Evolutionary conservation across 2,329 filamentous ascomycete species (phyloP).

Genomic region (Ophiognomonia clavigignenti-juglandacearum): DNA sequence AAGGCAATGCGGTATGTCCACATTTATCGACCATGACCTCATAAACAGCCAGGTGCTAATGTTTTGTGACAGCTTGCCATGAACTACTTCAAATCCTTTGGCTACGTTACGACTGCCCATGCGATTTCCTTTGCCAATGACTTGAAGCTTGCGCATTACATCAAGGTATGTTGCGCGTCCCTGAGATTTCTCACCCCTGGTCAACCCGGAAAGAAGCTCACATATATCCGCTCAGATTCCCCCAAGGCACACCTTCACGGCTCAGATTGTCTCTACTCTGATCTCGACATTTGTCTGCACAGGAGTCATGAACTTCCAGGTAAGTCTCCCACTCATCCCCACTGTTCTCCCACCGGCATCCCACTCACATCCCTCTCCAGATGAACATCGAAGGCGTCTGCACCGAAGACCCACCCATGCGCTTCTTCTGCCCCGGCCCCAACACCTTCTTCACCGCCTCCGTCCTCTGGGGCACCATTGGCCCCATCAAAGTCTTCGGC

Average conservation of each 20-base stretch:
- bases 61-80: slow-evolving; percentile 28
- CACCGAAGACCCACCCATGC: not conserved
- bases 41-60: not conserved
- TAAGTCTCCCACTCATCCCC: not conserved
- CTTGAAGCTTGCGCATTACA: slow-evolving; percentile 35
- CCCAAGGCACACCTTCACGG: slow-evolving; percentile 52
- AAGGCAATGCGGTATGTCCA: slow-evolving; percentile 32
- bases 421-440: slow-evolving; percentile 27
- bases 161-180: slow-evolving; percentile 27
- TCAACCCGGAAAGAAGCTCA: not conserved
- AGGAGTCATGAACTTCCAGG: slow-evolving; percentile 38
- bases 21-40: not conserved
- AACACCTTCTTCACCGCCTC: slow-evolving; percentile 54
- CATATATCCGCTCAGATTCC: slow-evolving; percentile 43
- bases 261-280: slow-evolving; percentile 54
- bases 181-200: not conserved
- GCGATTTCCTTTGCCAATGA: slow-evolving; percentile 41
- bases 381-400: not conserved
- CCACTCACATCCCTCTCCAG: not conserved
- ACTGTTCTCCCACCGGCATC: not conserved
- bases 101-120: slow-evolving; percentile 37
- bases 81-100: slow-evolving; percentile 39
- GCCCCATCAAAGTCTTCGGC: slow-evolving; percentile 42
- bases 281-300: slow-evolving; percentile 48
- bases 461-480: slow-evolving; percentile 50